phyloP scores from a whole-genome alignment of 2,329 filamentous ascomycete genomes.

The Aureobasidium sp. region DNA sequence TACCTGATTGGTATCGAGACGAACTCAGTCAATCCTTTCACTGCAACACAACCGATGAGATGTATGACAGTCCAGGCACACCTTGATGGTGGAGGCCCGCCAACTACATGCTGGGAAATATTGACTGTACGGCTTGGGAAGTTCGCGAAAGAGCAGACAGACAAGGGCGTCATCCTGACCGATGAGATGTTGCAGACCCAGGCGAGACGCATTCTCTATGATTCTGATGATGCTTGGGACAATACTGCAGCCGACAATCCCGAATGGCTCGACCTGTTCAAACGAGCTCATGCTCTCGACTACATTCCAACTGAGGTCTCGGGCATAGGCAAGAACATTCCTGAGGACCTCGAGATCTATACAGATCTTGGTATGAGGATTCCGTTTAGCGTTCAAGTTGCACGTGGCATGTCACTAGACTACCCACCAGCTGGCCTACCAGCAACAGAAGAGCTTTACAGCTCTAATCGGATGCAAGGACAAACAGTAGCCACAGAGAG shows the following conservation, averaged over 20 bases:
- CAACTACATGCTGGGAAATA: constrained; percentile 40
- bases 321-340: constrained; percentile 26
- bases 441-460: neutral
- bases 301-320: constrained; percentile 29
- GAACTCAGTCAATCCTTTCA: constrained; percentile 41
- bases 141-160: constrained; percentile 35
- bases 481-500: neutral
- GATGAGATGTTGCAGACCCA: constrained; percentile 45
- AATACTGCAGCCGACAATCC: constrained; percentile 34
- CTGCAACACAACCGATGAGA: constrained; percentile 31
- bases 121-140: constrained; percentile 41
- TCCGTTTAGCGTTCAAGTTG: constrained; percentile 17
- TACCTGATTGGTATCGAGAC: constrained; percentile 45
- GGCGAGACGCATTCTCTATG: constrained; percentile 43
- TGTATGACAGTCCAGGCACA: constrained; percentile 6
- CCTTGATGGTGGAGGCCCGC: neutral
- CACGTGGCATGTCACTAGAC: neutral
- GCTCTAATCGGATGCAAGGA: neutral
- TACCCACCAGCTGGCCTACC: neutral
- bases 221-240: constrained; percentile 44
- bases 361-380: constrained; percentile 30
- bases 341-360: constrained; percentile 31
- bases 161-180: constrained; percentile 36
- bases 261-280: constrained; percentile 45
- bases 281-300: constrained; percentile 41